Conservation (phyloP, 805 yeast genomes). For the Wickerhamomyces chambardii region DNA sequence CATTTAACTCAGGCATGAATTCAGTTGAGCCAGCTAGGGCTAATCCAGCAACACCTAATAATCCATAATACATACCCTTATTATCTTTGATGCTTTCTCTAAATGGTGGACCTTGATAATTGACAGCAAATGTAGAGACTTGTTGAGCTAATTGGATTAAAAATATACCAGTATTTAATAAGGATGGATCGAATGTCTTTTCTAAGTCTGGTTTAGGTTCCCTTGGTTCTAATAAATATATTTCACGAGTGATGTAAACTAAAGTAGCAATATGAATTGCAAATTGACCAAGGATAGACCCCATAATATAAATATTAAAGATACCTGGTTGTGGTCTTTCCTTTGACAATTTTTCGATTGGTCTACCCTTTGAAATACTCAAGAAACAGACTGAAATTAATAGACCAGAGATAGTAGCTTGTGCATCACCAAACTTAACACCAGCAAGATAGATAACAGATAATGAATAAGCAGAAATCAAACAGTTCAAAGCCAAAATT, state of each 20-base stretch:
- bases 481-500: constrained; percentile 91
- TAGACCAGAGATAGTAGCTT: constrained; percentile 94
- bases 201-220: constrained; percentile 86
- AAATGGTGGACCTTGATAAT: constrained; percentile 96
- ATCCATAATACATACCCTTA: constrained; percentile 95
- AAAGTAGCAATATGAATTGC: constrained; percentile 83
- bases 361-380: constrained; percentile 89
- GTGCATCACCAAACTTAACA: constrained; percentile 96
- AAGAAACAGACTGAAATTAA: constrained; percentile 89
- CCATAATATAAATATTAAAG: constrained; percentile 93
- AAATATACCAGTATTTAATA: constrained; percentile 94
- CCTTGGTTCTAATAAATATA: constrained; percentile 86
- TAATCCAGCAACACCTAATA: constrained; percentile 81
- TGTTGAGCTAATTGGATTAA: constrained; percentile 92
- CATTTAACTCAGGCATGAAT: constrained; percentile 88
- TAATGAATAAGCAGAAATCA: constrained; percentile 92
- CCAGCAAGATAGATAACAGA: constrained; percentile 94
- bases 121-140: constrained; percentile 95
- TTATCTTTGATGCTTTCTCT: constrained; percentile 85
- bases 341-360: constrained; percentile 79
- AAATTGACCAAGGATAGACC: constrained; percentile 94
- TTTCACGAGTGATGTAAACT: constrained; percentile 75
- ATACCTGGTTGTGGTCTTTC: constrained; percentile 98
- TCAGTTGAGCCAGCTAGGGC: constrained; percentile 92
- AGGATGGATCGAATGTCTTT: constrained; percentile 78